Base-by-base conservation (phyloP, 257 asterid genomes). In the Verbena officinalis region DNA sequence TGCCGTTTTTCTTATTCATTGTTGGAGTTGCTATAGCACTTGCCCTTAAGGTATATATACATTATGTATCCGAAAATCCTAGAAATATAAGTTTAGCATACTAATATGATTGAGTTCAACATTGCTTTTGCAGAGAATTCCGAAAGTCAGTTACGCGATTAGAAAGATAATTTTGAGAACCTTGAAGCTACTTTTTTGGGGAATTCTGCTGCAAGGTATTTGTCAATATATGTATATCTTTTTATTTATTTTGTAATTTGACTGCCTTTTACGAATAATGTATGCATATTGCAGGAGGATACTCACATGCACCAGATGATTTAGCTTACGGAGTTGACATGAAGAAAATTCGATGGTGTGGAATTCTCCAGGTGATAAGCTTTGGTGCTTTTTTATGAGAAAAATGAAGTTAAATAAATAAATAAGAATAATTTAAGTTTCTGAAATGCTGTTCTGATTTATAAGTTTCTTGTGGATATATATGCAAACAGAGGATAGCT, bases 21-120 rank as follows among this genome's bases (percentile, higher is more conserved):
- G 96, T 88, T 31, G 98, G 98, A 3, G 96, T 85, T 7, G 91
- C 98, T 21, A 83, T 91, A 33, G 89, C 98, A 62, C 92, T 91
- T 12, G 90, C 98, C 52, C 81, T 91, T 46, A 91, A 91, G 93
- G 97, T 83, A 80, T 9, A n/a, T 30, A 7, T 7, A 36, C 40
- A 36, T 36, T 36, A 4, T 36, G 8, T 36, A 36, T 27, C 33
- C 2, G 33, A 43, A 43, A 43, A n/a, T n/a, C n/a, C n/a, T 13
- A 43, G 49, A 43, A 43, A 43, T 43, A 43, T 43, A 43, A 13
- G 49, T 44, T 44, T 1, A 21, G 7, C 7, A 5, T 11, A 12
- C 14, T n/a, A 9, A 14, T 22, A 34, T 42, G 31, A 2, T 39
- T 9, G 27, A 16, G 7, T 34, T 24, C 4, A 43, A 21, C 15